Evolutionary conservation across 2,329 filamentous ascomycete genomes (phyloP).

Genomic region (Alternaria burnsii): DNA sequence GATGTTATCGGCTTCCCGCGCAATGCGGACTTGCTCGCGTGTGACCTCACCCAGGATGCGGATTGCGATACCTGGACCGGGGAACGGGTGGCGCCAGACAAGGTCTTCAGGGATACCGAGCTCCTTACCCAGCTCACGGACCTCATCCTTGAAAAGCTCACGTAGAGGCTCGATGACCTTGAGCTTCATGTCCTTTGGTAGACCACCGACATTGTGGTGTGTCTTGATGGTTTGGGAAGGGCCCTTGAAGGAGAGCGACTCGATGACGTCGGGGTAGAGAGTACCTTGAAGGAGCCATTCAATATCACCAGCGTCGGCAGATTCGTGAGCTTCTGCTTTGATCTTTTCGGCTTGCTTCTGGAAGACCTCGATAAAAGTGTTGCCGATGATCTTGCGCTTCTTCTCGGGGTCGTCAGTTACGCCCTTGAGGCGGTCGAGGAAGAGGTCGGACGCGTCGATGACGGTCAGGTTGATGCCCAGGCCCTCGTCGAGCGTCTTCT

Average conservation of each 20-base stretch:
- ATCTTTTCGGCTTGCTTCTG: conserved; percentile 80
- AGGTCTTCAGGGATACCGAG: conserved; percentile 77
- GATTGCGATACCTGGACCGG: conserved; percentile 78
- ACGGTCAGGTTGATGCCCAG: conserved; percentile 92
- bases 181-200: conserved; percentile 69
- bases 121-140: conserved; percentile 72
- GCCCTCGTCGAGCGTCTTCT: conserved; percentile 78
- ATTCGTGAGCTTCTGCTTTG: conserved; percentile 73
- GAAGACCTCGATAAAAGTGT: conserved; percentile 83
- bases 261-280: conserved; percentile 78
- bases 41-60: conserved; percentile 87
- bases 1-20: conserved; percentile 77
- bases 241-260: conserved; percentile 76
- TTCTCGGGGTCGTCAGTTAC: conserved; percentile 78
- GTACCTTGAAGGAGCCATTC: conserved; percentile 90
- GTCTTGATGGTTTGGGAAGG: conserved; percentile 77
- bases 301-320: conserved; percentile 74
- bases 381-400: conserved; percentile 91
- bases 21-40: conserved; percentile 78
- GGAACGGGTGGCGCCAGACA: conserved; percentile 81
- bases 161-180: conserved; percentile 81
- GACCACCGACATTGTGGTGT: conserved; percentile 76
- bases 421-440: conserved; percentile 79
- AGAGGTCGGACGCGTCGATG: conserved; percentile 78
- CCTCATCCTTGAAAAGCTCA: conserved; percentile 86